Evolutionary conservation across 108 stramenopile species (phyloP), one percentile per base, ranked within the genome.

Genomic region (Pinguiococcus pyrenoidosus): DNA sequence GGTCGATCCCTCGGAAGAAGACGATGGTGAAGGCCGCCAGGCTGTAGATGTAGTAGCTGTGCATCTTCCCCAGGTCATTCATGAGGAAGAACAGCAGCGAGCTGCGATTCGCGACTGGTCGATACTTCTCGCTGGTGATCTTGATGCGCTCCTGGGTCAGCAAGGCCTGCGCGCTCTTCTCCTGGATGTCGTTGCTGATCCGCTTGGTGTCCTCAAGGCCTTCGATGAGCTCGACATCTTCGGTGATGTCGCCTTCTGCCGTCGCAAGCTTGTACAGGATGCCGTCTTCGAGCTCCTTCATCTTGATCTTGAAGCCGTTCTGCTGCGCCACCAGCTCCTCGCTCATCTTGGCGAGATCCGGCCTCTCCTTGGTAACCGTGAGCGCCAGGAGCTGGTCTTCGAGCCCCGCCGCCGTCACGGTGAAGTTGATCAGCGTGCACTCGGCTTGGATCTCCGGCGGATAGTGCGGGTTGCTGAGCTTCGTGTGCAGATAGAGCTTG

Each of bases 371-470:
- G 25, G 71, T 62, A 0, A 81, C 80, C 4, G 79, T 78, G 30
- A 82, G 35, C 39, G 66, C 57, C n/a, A 82, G 63, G 23, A 85
- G 56, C 60, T 85, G 81, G 44, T 85, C 83, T 51, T 81, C 78
- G 40, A 85, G 63, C 0, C 83, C 83, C 14, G 32, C 37, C 47
- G 68, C 44, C 8, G 83, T 82, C 27, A 81, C 83, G 0, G 80
- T 82, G 49, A 85, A 85, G 60, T 85, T 85, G 41, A 82, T 56
- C 8, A 85, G 46, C 12, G 83, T 75, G 3, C 76, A 71, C 53
- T 80, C 81, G 7, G 83, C 79, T 62, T 82, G 81, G 18, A 85
- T 77, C 59, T 85, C 83, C 20, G 83, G 81, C 13, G 81, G 83
- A 62, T 77, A 83, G 36, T 79, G 79, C 26, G 83, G 80, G 47